These are phyloP conservation scores for Talaromyces rugulosus DNA, from an alignment of 2,329 filamentous ascomycete species.

Conservation along the genomic window DNA sequence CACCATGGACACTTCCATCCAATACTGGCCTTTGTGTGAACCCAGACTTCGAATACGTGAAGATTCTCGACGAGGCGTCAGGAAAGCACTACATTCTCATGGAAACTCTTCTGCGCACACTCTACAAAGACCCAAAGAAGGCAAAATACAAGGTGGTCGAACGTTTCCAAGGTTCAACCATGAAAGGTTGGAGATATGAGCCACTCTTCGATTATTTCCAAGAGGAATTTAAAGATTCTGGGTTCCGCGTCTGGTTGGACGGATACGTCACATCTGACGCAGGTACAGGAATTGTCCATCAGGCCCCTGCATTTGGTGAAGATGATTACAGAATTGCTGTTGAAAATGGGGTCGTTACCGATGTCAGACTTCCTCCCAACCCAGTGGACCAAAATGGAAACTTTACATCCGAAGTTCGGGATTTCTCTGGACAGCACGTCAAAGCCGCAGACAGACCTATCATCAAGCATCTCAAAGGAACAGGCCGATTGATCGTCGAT, in stretches of 20 bases:
- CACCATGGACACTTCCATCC: constrained; percentile 80
- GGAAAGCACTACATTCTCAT: constrained; percentile 82
- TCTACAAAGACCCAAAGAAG: constrained; percentile 96
- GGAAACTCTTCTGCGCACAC: constrained; percentile 71
- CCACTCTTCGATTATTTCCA: constrained; percentile 88
- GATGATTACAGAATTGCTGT: constrained; percentile 88
- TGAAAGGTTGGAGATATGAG: constrained; percentile 84
- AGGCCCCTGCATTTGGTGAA: constrained; percentile 89
- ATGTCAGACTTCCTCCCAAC: constrained; percentile 76
- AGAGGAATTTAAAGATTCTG: constrained; percentile 79
- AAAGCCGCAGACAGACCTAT: constrained; percentile 91
- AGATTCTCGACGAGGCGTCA: constrained; percentile 76
- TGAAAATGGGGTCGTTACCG: constrained; percentile 70
- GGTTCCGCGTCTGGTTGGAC: constrained; percentile 77
- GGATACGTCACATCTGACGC: constrained; percentile 84
- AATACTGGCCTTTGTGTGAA: constrained; percentile 74
- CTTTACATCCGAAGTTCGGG: constrained; percentile 71
- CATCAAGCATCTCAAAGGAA: constrained; percentile 78
- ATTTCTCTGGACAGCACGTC: constrained; percentile 84
- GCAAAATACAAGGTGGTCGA: constrained; percentile 82
- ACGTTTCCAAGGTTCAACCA: constrained; percentile 75
- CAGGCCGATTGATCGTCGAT: constrained; percentile 74
- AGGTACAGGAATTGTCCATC: constrained; percentile 91
- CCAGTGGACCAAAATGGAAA: constrained; percentile 81
- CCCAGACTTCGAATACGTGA: constrained; percentile 80